These are phyloP conservation scores for Haematococcus sp. DNA, from an alignment of 139 green algal genomes.

Conservation along the genomic window DNA sequence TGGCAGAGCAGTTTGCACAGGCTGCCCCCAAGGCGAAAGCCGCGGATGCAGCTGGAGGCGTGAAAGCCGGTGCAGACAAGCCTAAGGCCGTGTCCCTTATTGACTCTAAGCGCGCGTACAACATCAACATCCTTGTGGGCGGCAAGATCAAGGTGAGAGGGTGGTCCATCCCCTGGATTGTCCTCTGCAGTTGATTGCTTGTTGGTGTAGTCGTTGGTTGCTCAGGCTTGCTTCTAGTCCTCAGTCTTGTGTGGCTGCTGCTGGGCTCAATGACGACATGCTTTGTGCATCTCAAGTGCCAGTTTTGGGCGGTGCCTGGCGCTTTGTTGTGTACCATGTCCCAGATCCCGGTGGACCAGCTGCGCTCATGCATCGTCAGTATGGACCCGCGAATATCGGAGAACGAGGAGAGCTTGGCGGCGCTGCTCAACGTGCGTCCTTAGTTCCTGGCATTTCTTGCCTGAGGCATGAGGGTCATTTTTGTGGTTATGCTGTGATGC, in stretches of 20 bases:
- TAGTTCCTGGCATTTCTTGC: background rate
- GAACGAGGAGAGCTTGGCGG: slow-evolving; percentile 28
- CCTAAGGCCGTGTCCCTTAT: slow-evolving; percentile 24
- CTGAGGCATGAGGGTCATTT: too few species aligned
- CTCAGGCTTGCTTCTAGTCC: too few species aligned
- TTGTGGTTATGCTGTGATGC: background rate
- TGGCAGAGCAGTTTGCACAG: slow-evolving; percentile 26
- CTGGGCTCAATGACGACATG: too few species aligned
- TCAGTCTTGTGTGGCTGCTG: too few species aligned
- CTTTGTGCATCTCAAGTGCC: too few species aligned
- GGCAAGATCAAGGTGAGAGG: slow-evolving; percentile 22
- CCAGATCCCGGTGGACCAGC: slow-evolving; percentile 33
- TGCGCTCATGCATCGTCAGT: slow-evolving; percentile 28
- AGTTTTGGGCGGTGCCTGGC: too few species aligned
- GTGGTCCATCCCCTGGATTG: background rate
- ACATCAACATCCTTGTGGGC: slow-evolving; percentile 46
- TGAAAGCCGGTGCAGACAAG: slow-evolving; percentile 18
- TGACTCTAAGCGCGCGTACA: slow-evolving; percentile 45
- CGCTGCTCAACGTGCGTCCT: slow-evolving; percentile 8
- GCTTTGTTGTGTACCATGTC: background rate
- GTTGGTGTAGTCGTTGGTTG: too few species aligned
- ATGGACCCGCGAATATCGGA: slow-evolving; percentile 31
- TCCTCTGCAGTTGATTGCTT: background rate
- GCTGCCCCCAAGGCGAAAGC: background rate
- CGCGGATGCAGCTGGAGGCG: background rate